phyloP scores from a whole-genome alignment of 2,329 filamentous ascomycete genomes.

The Colletotrichum sp. region DNA sequence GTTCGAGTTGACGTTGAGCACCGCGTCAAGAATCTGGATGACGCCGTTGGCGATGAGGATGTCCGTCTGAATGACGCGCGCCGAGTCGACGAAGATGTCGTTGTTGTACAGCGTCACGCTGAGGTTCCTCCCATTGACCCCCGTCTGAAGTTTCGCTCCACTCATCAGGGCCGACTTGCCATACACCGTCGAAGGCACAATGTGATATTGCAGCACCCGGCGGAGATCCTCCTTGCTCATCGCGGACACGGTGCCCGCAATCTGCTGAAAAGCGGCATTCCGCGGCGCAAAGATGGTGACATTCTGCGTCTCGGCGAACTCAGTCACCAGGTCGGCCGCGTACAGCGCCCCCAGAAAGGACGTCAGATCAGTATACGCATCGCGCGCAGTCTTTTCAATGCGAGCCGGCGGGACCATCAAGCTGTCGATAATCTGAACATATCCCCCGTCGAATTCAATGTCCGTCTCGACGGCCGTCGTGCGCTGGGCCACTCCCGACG shows the following conservation, averaged over 20 bases:
- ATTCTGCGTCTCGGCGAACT: slow-evolving; percentile 16
- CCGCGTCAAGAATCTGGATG: slow-evolving; percentile 60
- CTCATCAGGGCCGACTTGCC: slow-evolving; percentile 1
- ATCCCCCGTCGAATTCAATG: slow-evolving; percentile 50
- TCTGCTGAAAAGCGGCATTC: slow-evolving; percentile 16
- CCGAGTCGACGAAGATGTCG: slow-evolving; percentile 55
- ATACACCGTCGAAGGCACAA: slow-evolving; percentile 6
- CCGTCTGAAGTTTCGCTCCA: slow-evolving; percentile 1
- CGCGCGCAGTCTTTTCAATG: slow-evolving; percentile 14
- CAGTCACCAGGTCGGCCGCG: slow-evolving; percentile 9
- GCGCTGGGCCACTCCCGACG: slow-evolving; percentile 41
- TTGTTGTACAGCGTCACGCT: slow-evolving; percentile 29
- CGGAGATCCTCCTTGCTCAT: slow-evolving; percentile 7
- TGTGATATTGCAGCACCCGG: slow-evolving; percentile 18
- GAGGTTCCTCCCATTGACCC: background rate
- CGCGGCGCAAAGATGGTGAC: slow-evolving; percentile 19
- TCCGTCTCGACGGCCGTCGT: slow-evolving; percentile 46
- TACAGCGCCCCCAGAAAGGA: slow-evolving; percentile 21
- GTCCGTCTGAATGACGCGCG: slow-evolving; percentile 54
- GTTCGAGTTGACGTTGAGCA: slow-evolving; percentile 40
- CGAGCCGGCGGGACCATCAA: slow-evolving; percentile 49
- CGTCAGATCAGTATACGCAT: slow-evolving; percentile 18
- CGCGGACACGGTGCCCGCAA: background rate
- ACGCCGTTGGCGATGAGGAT: slow-evolving; percentile 63
- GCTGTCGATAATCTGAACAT: slow-evolving; percentile 57